These are phyloP conservation scores for Calonectria pteridis DNA, from an alignment of 2,329 filamentous ascomycete species.

Conservation along the genomic window DNA sequence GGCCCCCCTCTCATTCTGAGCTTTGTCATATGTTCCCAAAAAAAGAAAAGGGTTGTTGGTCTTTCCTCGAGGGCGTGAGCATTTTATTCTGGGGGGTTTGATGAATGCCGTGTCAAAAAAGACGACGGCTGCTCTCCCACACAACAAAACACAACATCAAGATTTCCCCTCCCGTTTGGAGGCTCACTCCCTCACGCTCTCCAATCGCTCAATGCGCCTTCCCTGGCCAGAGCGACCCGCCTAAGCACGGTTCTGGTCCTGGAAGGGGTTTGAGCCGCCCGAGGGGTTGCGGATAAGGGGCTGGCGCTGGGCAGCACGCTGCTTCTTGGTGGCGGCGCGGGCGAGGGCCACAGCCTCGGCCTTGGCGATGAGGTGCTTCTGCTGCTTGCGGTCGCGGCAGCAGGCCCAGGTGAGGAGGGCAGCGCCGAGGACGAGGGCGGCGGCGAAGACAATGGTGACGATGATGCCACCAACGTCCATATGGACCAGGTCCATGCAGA, in stretches of 20 bases:
- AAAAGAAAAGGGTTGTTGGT: not conserved
- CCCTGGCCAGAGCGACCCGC: slow-evolving; percentile 35
- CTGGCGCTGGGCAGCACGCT: slow-evolving; percentile 51
- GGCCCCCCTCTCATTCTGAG: slow-evolving; percentile 16
- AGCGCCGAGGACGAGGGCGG: slow-evolving; percentile 51
- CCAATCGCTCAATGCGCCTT: slow-evolving; percentile 33
- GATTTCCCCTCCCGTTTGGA: not conserved
- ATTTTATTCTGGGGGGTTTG: not conserved
- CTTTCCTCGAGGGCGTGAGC: not conserved
- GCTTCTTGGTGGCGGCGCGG: slow-evolving; percentile 61
- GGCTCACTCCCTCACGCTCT: slow-evolving; percentile 33
- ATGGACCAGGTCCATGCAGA: slow-evolving; percentile 57
- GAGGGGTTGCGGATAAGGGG: slow-evolving; percentile 53
- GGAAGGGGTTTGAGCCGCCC: slow-evolving; percentile 51
- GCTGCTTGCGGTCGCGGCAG: slow-evolving; percentile 62
- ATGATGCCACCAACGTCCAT: slow-evolving; percentile 61
- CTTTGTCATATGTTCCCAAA: not conserved
- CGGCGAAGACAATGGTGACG: slow-evolving; percentile 61
- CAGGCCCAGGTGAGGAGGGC: slow-evolving; percentile 62
- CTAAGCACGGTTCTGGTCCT: slow-evolving; percentile 51
- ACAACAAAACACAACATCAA: not conserved
- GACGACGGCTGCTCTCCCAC: not conserved
- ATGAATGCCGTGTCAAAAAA: not conserved
- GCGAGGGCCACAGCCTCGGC: slow-evolving; percentile 65
- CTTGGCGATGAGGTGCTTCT: slow-evolving; percentile 58